These are phyloP conservation scores for Leccinum longicurvipes DNA, from an alignment of 768 basidiomycete species.

Conservation along the genomic window DNA sequence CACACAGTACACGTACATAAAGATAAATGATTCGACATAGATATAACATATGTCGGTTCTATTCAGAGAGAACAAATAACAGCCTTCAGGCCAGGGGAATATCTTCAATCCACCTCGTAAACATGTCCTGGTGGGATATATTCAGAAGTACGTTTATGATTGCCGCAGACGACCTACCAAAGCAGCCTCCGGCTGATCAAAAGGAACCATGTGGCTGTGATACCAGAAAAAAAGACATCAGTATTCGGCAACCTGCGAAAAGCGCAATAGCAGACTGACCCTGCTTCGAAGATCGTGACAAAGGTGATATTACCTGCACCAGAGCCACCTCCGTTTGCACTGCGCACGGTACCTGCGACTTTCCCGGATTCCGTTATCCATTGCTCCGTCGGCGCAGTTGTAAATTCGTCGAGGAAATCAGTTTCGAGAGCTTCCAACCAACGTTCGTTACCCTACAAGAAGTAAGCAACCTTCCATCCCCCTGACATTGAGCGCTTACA, in stretches of 20 bases:
- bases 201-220: constrained; percentile 82
- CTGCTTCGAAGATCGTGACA: constrained; percentile 74
- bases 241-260: not conserved
- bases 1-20: not conserved
- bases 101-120: constrained; percentile 57
- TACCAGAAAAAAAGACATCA: constrained; percentile 10
- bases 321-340: constrained; percentile 59
- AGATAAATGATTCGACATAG: not conserved
- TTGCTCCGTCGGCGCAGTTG: constrained; percentile 42
- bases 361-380: constrained; percentile 58
- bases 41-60: not conserved
- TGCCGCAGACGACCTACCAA: constrained; percentile 44
- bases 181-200: constrained; percentile 85
- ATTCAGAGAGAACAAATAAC: not conserved
- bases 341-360: constrained; percentile 64
- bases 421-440: constrained; percentile 69
- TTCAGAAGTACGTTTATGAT: not conserved
- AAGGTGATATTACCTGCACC: constrained; percentile 85
- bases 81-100: constrained; percentile 38
- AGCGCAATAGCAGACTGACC: constrained; percentile 43
- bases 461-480: not conserved
- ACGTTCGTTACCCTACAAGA: constrained; percentile 63
- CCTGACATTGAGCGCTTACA: constrained; percentile 32
- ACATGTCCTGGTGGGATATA: constrained; percentile 44
- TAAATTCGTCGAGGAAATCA: constrained; percentile 60